Conservation (phyloP, 495 filamentous ascomycete species). For the Aspergillus leporis region DNA sequence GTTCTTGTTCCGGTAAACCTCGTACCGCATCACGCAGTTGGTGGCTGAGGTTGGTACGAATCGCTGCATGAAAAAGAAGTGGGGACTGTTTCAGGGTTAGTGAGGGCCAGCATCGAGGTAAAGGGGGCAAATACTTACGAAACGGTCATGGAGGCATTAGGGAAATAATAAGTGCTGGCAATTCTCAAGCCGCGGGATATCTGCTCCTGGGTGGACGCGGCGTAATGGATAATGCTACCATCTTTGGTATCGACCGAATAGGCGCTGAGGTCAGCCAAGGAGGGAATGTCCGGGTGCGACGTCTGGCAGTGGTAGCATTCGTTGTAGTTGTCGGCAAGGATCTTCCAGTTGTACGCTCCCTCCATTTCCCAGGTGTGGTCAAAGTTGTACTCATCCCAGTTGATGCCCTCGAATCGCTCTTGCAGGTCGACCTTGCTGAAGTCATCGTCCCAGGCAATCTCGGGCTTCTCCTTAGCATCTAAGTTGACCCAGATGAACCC, state of each 20-base stretch:
- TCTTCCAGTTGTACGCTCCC: slow-evolving; percentile 54
- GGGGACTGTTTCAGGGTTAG: slow-evolving; percentile 23
- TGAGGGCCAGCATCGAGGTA: not conserved
- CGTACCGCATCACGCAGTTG: slow-evolving; percentile 41
- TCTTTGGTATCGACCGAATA: slow-evolving; percentile 44
- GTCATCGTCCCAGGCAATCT: slow-evolving; percentile 44
- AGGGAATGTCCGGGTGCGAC: slow-evolving; percentile 47
- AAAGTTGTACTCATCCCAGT: slow-evolving; percentile 49
- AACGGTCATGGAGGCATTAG: slow-evolving; percentile 45
- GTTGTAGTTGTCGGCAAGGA: slow-evolving; percentile 50
- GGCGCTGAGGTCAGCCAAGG: slow-evolving; percentile 40
- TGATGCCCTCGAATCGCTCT: slow-evolving; percentile 34
- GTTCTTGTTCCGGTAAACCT: slow-evolving; percentile 50
- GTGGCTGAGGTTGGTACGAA: slow-evolving; percentile 43
- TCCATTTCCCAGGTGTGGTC: slow-evolving; percentile 50
- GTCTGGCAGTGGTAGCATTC: slow-evolving; percentile 56
- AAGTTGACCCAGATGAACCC: slow-evolving; percentile 56
- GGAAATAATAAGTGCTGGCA: slow-evolving; percentile 47
- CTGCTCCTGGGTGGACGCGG: slow-evolving; percentile 38
- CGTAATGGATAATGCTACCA: slow-evolving; percentile 44
- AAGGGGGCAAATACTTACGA: slow-evolving; percentile 38
- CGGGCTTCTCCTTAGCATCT: slow-evolving; percentile 41
- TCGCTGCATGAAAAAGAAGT: slow-evolving; percentile 51
- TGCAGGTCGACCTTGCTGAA: slow-evolving; percentile 40
- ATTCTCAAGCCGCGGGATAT: slow-evolving; percentile 28